Conservation (phyloP, 768 basidiomycete genomes). For the Leccinum olivaceopallidum region DNA sequence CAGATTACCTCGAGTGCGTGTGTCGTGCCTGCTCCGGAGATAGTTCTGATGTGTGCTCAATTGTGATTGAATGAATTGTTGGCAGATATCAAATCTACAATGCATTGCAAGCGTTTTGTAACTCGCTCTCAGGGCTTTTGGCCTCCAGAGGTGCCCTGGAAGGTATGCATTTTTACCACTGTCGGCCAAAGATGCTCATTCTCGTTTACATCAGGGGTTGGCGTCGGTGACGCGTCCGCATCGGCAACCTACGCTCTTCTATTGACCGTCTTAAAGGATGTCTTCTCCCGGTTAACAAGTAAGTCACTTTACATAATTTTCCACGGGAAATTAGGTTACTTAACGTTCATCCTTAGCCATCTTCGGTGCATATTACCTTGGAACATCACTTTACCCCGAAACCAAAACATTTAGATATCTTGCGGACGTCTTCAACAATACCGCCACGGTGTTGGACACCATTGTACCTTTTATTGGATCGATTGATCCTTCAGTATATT, state of each 20-base stretch:
- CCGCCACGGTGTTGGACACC: constrained; percentile 57
- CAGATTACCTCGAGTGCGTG: constrained; percentile 58
- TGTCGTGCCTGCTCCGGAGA: background rate
- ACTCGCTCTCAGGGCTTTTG: constrained; percentile 59
- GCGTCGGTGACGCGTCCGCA: constrained; percentile 67
- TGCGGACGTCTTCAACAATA: constrained; percentile 67
- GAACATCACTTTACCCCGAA: constrained; percentile 66
- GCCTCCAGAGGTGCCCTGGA: constrained; percentile 69
- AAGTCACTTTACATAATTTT: constrained; percentile 19
- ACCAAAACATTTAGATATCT: constrained; percentile 69
- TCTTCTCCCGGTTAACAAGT: constrained; percentile 65
- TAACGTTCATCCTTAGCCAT: constrained; percentile 48
- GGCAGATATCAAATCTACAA: constrained; percentile 66
- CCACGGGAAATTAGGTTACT: background rate
- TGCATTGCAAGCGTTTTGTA: constrained; percentile 69
- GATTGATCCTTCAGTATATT: constrained; percentile 27
- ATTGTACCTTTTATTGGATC: constrained; percentile 54
- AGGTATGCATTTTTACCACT: constrained; percentile 44
- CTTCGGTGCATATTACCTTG: constrained; percentile 57
- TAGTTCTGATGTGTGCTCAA: constrained; percentile 8
- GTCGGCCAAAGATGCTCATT: background rate
- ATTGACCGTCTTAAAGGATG: constrained; percentile 65
- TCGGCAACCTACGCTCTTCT: constrained; percentile 67
- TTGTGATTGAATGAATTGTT: background rate
- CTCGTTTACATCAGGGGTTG: constrained; percentile 47